Evolutionary conservation across 495 filamentous ascomycete genomes (phyloP), one percentile per base, ranked within the genome.

Genomic region (Aspergillus cristatus): DNA sequence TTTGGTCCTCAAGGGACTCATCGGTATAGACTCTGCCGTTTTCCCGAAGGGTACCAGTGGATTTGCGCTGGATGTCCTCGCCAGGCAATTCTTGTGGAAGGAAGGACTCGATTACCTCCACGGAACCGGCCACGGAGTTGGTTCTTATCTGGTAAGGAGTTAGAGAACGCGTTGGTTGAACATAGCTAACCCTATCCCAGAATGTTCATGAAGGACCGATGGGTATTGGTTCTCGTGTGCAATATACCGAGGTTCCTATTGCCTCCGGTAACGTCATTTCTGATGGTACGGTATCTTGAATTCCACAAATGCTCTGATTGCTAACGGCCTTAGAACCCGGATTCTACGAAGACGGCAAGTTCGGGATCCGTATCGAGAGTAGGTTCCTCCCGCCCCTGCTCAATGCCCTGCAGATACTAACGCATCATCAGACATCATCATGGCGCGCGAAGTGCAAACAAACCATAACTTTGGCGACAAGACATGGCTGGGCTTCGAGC

Each of bases 201-300:
- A 97, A 97, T 45, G 93, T 99, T 2, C 93, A 99, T 59, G 93
- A 99, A 58, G 93, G 93, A 0, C 93, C 93, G 6, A 94, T 99
- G 40, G 93, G 93, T 14, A 87, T 99, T 35, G 93, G 93, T 14
- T 94, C 87, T 5, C 74, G 90, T 30, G 72, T 89, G 18, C 85
- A 94, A 47, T 96, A 90, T 55, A 80, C 84, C 7, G 93, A 99
- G 47, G 91, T 97, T 14, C 70, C 91, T 1, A 72, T 99, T 14
- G 74, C 86, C 0, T 68, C 81, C n/a, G 93, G 93, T 32, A 95
- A 96, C 54, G 89, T 97, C 30, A 75, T 96, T 42, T 95, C 88
- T 3, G 81, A 94, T 54, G 76, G 71, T 74, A 51, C 25, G 63
- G 37, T 20, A 18, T 18, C n/a, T 13, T 26, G 3, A 6, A 7